Evolutionary conservation across 225 moss, liverwort and hornwort species (phyloP).

Genomic region (Bryum argenteum): DNA sequence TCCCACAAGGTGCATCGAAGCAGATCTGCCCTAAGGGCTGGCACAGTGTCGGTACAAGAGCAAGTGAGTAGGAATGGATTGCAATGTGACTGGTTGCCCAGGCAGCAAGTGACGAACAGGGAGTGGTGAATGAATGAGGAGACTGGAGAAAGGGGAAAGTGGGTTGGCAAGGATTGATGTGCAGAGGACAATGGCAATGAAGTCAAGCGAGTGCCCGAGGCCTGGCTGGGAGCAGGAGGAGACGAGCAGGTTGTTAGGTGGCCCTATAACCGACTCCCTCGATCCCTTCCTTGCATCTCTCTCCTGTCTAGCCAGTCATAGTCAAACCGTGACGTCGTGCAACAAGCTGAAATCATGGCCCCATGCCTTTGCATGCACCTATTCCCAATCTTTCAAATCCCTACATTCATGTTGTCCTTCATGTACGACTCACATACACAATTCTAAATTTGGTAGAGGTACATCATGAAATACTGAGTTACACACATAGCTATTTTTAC

Average conservation of each 20-base stretch:
- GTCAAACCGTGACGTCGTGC: constrained; percentile 2
- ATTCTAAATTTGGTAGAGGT: no score
- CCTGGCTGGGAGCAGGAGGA: neutral
- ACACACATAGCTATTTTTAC: no score
- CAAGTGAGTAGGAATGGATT: neutral
- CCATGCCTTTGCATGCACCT: neutral
- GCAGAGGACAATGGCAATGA: neutral
- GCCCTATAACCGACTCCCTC: neutral
- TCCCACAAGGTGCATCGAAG: neutral
- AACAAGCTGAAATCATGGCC: neutral
- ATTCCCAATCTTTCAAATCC: no score
- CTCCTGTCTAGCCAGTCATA: neutral
- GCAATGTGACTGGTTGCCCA: neutral
- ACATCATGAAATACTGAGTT: no score
- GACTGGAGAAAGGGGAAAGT: neutral
- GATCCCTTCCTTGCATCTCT: no score
- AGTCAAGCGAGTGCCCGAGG: neutral
- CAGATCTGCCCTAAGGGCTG: constrained; percentile 16
- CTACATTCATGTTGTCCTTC: no score
- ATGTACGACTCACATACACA: no score
- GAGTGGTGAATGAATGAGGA: no score
- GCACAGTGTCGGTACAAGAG: constrained; percentile 18
- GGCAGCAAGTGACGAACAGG: no score
- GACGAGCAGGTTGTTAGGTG: neutral
- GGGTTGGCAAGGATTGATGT: neutral